A percentile compares a stretch with the other conserved stretches of the same genome.
These are phyloP conservation scores for Syncephalastrum monosporum DNA, from an alignment of 371 early-diverging fungal species.

Conservation along the genomic window DNA sequence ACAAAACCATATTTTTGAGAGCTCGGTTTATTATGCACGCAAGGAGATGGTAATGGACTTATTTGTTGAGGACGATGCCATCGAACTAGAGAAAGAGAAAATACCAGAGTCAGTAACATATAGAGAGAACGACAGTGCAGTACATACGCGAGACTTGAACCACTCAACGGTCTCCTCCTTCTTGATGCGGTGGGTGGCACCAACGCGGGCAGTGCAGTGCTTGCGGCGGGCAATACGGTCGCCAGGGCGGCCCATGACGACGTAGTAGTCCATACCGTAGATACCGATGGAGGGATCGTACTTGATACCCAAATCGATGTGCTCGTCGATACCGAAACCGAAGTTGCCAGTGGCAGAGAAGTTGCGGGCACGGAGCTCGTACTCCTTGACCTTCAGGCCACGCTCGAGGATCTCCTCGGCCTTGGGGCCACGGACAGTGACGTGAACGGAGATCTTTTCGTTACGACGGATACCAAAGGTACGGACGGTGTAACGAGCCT, in stretches of 20 bases:
- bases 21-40: slow-evolving; percentile 1
- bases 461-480: slow-evolving; percentile 99
- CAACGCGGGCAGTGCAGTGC: slow-evolving; percentile 86
- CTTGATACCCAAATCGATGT: slow-evolving; percentile 99
- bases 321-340: slow-evolving; percentile 99
- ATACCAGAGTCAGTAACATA: not conserved
- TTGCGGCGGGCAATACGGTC: slow-evolving; percentile 96
- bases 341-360: slow-evolving; percentile 99
- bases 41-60: slow-evolving; percentile 4
- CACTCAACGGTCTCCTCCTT: slow-evolving; percentile 84
- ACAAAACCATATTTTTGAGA: too few relatives aligned
- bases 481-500: slow-evolving; percentile 99
- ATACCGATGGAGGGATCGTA: slow-evolving; percentile 99
- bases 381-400: slow-evolving; percentile 99
- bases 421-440: slow-evolving; percentile 95
- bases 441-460: slow-evolving; percentile 99
- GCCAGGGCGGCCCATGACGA: slow-evolving; percentile 98
- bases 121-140: not conserved
- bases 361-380: slow-evolving; percentile 94
- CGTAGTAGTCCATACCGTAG: slow-evolving; percentile 98
- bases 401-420: slow-evolving; percentile 96
- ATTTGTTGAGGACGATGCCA: slow-evolving; percentile 23
- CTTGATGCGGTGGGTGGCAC: slow-evolving; percentile 92
- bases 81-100: slow-evolving; percentile 14
- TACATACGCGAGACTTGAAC: slow-evolving; percentile 78